Conservation (phyloP, 2,329 filamentous ascomycete genomes). For the Neurospora sp. region DNA sequence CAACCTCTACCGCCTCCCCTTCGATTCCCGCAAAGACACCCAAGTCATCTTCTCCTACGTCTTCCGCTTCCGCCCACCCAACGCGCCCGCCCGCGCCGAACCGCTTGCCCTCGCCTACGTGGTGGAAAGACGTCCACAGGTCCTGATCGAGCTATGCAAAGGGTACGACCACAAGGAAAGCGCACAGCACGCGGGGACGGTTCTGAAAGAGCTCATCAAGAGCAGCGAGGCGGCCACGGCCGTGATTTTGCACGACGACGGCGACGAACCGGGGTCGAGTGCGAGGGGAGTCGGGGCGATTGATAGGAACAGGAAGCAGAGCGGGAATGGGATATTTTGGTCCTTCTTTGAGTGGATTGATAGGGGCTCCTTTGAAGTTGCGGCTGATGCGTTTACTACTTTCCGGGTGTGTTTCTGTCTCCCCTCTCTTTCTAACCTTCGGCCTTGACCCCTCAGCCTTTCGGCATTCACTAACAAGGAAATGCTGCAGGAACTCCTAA, state of each 20-base stretch:
- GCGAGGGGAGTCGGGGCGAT: constrained; percentile 70
- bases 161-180: constrained; percentile 88
- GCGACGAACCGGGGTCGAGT: constrained; percentile 57
- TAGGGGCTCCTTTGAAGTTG: constrained; percentile 90
- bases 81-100: constrained; percentile 57
- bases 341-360: constrained; percentile 97
- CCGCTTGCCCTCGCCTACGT: constrained; percentile 84
- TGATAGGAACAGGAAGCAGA: constrained; percentile 64
- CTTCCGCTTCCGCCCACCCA: constrained; percentile 74
- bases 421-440: too few relatives aligned
- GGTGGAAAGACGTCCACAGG: constrained; percentile 74
- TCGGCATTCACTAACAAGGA: too few relatives aligned
- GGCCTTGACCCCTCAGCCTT: too few relatives aligned
- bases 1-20: constrained; percentile 76
- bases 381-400: constrained; percentile 93
- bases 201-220: constrained; percentile 79
- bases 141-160: constrained; percentile 78
- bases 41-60: constrained; percentile 94
- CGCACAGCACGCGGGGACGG: constrained; percentile 81
- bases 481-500: constrained; percentile 66
- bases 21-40: constrained; percentile 92
- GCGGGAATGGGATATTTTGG: constrained; percentile 86
- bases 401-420: constrained; percentile 62
- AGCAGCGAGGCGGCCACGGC: constrained; percentile 75
- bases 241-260: constrained; percentile 88